Evolutionary conservation across 345 rosid species (phyloP).

Genomic region (Iberis pinnata): DNA sequence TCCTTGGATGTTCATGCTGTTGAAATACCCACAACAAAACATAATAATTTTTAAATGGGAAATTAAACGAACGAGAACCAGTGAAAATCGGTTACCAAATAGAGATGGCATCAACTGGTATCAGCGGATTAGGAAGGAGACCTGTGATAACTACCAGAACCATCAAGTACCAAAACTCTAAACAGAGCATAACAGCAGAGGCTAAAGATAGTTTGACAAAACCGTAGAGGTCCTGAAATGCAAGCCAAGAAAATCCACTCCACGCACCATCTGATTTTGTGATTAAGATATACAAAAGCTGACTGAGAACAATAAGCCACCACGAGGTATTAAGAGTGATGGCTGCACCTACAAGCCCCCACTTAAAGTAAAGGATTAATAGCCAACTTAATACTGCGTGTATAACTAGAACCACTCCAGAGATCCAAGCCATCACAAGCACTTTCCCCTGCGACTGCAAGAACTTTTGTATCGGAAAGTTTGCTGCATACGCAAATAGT

Average conservation of each 20-base stretch:
- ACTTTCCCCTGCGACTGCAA: constrained; percentile 84
- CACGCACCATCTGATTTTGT: constrained; percentile 90
- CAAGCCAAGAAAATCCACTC: constrained; percentile 84
- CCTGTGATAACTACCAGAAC: constrained; percentile 67
- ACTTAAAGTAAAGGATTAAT: constrained; percentile 61
- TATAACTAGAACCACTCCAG: constrained; percentile 51
- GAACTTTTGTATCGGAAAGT: constrained; percentile 68
- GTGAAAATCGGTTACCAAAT: constrained; percentile 46
- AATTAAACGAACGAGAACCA: background rate
- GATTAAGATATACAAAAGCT: constrained; percentile 68
- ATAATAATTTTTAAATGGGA: background rate
- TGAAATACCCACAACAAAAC: no score
- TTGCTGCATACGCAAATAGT: constrained; percentile 59
- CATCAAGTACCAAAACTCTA: constrained; percentile 96
- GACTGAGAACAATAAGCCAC: constrained; percentile 70
- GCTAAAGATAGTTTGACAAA: constrained; percentile 84
- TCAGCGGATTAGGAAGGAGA: constrained; percentile 61
- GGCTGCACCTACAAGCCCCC: constrained; percentile 87
- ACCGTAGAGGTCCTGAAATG: constrained; percentile 65
- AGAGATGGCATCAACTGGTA: constrained; percentile 86
- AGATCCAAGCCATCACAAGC: constrained; percentile 67
- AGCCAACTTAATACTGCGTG: constrained; percentile 74
- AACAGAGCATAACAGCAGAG: constrained; percentile 90
- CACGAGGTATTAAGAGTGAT: constrained; percentile 70
- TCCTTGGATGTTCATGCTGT: constrained; percentile 85